Evolutionary conservation across 2,329 filamentous ascomycete genomes (phyloP).

Genomic region (Venturia asperata): DNA sequence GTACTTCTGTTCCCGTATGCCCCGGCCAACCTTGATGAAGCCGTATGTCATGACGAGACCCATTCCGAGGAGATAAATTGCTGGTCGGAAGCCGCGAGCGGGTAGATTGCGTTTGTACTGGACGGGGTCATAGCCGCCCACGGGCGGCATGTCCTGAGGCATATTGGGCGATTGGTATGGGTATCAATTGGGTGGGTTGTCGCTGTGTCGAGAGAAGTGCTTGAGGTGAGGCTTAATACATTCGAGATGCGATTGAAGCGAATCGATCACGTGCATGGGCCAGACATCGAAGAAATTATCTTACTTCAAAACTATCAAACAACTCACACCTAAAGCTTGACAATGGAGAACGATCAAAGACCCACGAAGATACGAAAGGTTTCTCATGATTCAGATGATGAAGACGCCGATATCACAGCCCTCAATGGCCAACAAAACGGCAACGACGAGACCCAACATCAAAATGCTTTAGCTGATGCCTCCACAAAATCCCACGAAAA

Average conservation of each 20-base stretch:
- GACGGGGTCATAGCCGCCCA: slow-evolving; percentile 88
- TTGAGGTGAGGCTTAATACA: not conserved
- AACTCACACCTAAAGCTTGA: not conserved
- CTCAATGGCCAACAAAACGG: slow-evolving; percentile 2
- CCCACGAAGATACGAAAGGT: slow-evolving; percentile 51
- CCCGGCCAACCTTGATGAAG: slow-evolving; percentile 77
- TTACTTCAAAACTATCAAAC: not conserved
- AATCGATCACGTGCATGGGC: not conserved
- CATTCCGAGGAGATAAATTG: slow-evolving; percentile 68
- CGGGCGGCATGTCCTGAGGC: slow-evolving; percentile 96
- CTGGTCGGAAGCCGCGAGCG: slow-evolving; percentile 79
- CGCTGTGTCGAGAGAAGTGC: not conserved
- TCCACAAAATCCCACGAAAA: slow-evolving; percentile 21
- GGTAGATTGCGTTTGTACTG: slow-evolving; percentile 99
- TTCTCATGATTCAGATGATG: slow-evolving; percentile 28
- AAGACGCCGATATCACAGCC: not conserved
- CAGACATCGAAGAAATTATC: not conserved
- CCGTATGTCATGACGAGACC: slow-evolving; percentile 78
- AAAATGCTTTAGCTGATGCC: slow-evolving; percentile 13
- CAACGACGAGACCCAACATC: not conserved
- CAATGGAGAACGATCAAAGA: slow-evolving; percentile 18
- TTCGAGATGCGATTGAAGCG: not conserved
- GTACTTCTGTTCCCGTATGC: slow-evolving; percentile 87
- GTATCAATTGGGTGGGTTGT: slow-evolving; percentile 8
- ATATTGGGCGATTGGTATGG: slow-evolving; percentile 48